phyloP scores from a whole-genome alignment of 345 rosid species.

The Lenwebbia sp. region DNA sequence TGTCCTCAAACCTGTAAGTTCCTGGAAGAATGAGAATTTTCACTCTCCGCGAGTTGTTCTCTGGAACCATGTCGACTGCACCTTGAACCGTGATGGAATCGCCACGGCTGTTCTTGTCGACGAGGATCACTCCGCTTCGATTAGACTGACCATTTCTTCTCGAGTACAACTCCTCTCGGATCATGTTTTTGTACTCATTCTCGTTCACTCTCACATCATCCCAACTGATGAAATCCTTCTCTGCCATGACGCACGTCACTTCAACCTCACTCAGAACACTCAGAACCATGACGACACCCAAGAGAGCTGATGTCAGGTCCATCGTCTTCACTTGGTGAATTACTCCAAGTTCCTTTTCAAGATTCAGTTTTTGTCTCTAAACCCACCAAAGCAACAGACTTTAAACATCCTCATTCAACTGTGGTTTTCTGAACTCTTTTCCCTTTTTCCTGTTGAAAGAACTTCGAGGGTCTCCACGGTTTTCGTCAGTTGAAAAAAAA shows the following conservation, averaged over 20 bases:
- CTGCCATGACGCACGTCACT: neutral
- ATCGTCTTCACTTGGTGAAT: neutral
- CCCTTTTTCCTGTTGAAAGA: neutral
- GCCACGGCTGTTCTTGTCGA: constrained; percentile 56
- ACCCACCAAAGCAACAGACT: neutral
- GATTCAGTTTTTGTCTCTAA: neutral
- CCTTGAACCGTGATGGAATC: constrained; percentile 83
- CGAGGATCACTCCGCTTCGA: constrained; percentile 42
- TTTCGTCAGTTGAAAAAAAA: neutral
- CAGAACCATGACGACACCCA: neutral
- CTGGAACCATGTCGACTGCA: constrained; percentile 73
- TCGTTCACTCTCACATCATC: constrained; percentile 54
- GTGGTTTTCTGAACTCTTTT: neutral
- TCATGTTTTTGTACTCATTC: neutral
- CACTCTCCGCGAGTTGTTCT: constrained; percentile 47
- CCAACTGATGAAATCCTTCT: constrained; percentile 44
- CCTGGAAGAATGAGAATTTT: constrained; percentile 79
- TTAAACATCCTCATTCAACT: neutral
- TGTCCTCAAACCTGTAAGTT: constrained; percentile 46
- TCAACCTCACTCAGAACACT: neutral
- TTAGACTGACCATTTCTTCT: constrained; percentile 4
- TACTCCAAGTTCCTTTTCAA: neutral
- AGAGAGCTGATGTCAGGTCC: neutral
- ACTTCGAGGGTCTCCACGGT: neutral
- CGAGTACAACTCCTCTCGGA: constrained; percentile 8